Percentiles rank a stretch among this genome's conserved stretches.
Conservation (phyloP, 2,329 filamentous ascomycete species). For the Xylaria arbuscula region DNA sequence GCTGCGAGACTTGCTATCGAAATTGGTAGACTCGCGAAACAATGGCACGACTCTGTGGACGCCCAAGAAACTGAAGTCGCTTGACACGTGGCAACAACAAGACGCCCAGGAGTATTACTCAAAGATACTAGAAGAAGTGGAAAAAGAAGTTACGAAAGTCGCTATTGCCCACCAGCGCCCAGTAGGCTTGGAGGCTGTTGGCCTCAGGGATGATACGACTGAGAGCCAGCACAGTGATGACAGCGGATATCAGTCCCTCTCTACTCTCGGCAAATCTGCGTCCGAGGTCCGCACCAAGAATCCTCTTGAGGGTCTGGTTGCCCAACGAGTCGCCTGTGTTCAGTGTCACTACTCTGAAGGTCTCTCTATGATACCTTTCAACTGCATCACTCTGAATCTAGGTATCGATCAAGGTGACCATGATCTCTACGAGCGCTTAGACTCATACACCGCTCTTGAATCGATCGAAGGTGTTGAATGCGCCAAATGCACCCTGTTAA, state of each 20-base stretch:
- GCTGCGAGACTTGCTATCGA: slow-evolving; percentile 73
- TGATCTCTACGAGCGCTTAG: slow-evolving; percentile 80
- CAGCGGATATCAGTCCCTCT: slow-evolving; percentile 65
- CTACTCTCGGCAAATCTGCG: slow-evolving; percentile 52
- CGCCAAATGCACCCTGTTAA: slow-evolving; percentile 85
- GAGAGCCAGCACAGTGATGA: slow-evolving; percentile 66
- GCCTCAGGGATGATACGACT: slow-evolving; percentile 55
- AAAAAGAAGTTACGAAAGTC: slow-evolving; percentile 75
- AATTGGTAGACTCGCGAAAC: slow-evolving; percentile 75
- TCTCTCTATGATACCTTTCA: slow-evolving; percentile 90
- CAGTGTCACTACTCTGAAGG: slow-evolving; percentile 88
- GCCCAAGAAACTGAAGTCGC: slow-evolving; percentile 82
- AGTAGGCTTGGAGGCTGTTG: slow-evolving; percentile 56
- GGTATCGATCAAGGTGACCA: slow-evolving; percentile 71
- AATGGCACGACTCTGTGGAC: slow-evolving; percentile 86
- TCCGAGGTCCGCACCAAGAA: slow-evolving; percentile 66
- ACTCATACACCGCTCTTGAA: slow-evolving; percentile 87
- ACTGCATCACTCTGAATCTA: slow-evolving; percentile 88
- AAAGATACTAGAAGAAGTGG: slow-evolving; percentile 85
- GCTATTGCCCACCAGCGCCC: slow-evolving; percentile 50
- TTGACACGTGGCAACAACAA: slow-evolving; percentile 96
- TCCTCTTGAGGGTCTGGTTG: slow-evolving; percentile 86
- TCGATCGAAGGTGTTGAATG: slow-evolving; percentile 91
- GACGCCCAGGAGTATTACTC: slow-evolving; percentile 98
- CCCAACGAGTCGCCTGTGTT: slow-evolving; percentile 89